Conservation (phyloP, 352 stramenopile genomes). For the Albugo laibachii region DNA sequence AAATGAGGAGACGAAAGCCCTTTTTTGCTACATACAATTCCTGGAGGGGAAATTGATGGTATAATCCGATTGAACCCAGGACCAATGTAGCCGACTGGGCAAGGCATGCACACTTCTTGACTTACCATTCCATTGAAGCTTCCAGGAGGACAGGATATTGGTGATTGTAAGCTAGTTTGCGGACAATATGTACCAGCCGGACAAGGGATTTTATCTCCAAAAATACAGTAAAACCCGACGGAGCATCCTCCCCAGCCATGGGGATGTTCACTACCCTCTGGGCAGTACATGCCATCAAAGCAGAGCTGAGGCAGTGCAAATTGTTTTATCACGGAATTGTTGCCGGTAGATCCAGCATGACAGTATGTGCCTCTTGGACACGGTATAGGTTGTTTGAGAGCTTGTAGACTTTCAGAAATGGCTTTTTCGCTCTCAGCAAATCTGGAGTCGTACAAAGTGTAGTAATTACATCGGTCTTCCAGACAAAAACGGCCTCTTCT, state of each 20-base stretch:
- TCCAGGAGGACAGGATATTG: conserved; percentile 80
- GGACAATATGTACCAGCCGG: conserved; percentile 86
- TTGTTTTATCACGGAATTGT: conserved; percentile 65
- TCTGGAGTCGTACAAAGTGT: conserved; percentile 42
- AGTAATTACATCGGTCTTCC: conserved; percentile 79
- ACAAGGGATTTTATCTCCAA: conserved; percentile 75
- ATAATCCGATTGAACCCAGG: conserved; percentile 83
- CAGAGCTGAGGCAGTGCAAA: conserved; percentile 76
- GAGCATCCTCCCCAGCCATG: conserved; percentile 71
- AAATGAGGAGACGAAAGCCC: conserved; percentile 78
- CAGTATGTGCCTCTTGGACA: conserved; percentile 83
- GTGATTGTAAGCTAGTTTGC: conserved; percentile 45
- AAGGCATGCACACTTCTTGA: conserved; percentile 74
- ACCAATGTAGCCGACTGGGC: conserved; percentile 86
- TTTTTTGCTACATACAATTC: conserved; percentile 83
- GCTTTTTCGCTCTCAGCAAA: conserved; percentile 70
- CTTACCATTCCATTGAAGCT: conserved; percentile 88
- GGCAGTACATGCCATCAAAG: conserved; percentile 82
- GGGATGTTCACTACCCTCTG: conserved; percentile 69
- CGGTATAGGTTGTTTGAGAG: conserved; percentile 56
- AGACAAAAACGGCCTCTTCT: conserved; percentile 87
- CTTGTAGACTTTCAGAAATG: conserved; percentile 17
- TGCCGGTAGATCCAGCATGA: conserved; percentile 69
- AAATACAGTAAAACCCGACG: conserved; percentile 84
- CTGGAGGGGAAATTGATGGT: conserved; percentile 79